Evolutionary conservation across 2,329 filamentous ascomycete species (phyloP), one percentile per base, ranked within the genome.

Genomic region (Metarhizium robertsii): DNA sequence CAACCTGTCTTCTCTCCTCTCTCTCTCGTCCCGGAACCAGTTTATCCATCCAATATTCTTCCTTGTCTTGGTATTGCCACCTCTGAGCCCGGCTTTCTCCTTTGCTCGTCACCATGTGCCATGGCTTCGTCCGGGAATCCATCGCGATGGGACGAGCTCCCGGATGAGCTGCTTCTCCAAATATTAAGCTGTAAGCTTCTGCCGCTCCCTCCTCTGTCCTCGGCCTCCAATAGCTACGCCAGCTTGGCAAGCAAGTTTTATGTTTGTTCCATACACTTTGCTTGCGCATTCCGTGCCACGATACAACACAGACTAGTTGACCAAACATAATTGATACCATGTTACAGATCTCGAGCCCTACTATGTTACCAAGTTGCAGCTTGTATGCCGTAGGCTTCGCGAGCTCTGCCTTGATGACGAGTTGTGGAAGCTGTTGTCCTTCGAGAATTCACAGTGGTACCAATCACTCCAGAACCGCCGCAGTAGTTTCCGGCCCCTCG

Each of bases 361-460:
- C 34, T 58, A 69, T 48, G 62, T 92, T 57, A 81, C 86, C 56
- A 77, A 71, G 55, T 73, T 92, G 38, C 89, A 92, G 70, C 77
- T 80, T 20, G 82, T 90, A 13, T 92, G 84, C 30, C 82, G 77
- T 59, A 78, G 76, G 48, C 81, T 92, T 57, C 78, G 85, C 32
- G 70, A 74, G 34, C 75, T 94, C 46, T 86, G 83, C 43, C 84
- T 90, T 55, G 90, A 95, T 66, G 81, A 87, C 62, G 79, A 77
- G 43, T 74, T 92, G 40, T 96, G 92, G 92, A 86, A 87, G 59
- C 72, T 78, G 3, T 78, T 85, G 65, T 92, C 87, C 67, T 90
- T 94, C 67, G 77, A 85, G 40, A 75, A 84, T 56, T 92, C 89
- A 16, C 68, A 77, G 38, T 86, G 85, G 67, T 80, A 86, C 63